phyloP scores from a whole-genome alignment of 768 basidiomycete genomes.

The Leccinum pellstonianum region DNA sequence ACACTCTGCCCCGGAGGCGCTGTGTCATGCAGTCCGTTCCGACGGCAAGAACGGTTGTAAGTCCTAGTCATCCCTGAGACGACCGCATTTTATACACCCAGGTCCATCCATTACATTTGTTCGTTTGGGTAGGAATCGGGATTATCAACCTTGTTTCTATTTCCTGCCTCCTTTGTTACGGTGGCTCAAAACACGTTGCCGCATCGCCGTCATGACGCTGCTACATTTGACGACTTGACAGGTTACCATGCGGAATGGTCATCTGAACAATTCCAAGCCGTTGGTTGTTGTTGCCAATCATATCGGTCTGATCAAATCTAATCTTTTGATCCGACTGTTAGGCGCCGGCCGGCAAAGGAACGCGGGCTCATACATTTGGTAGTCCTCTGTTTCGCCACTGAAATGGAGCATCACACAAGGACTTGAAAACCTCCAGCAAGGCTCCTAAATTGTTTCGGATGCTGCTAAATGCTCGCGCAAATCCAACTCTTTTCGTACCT shows the following conservation, averaged over 20 bases:
- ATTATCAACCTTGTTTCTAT: background rate
- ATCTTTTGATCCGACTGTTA: background rate
- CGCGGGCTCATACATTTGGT: no score
- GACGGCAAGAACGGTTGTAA: background rate
- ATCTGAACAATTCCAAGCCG: background rate
- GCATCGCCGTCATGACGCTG: background rate
- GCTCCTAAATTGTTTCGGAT: no score
- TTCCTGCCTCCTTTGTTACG: conserved; percentile 4
- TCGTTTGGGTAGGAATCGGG: background rate
- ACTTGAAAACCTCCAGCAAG: no score
- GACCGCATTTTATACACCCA: background rate
- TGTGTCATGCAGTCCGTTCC: background rate
- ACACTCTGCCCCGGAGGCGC: background rate
- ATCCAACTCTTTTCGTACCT: no score
- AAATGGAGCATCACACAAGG: no score
- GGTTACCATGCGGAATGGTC: background rate
- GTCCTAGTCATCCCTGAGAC: no score
- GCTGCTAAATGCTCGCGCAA: no score
- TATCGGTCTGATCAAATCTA: background rate
- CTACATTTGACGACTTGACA: background rate
- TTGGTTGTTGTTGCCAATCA: background rate
- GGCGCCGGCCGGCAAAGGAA: background rate
- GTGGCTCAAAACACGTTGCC: background rate
- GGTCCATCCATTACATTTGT: background rate
- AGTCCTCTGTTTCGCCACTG: no score